Percentiles rank a stretch among this genome's conserved stretches.
Evolutionary conservation across 2,329 filamentous ascomycete genomes (phyloP).

Genomic region (Pyricularia sp.): DNA sequence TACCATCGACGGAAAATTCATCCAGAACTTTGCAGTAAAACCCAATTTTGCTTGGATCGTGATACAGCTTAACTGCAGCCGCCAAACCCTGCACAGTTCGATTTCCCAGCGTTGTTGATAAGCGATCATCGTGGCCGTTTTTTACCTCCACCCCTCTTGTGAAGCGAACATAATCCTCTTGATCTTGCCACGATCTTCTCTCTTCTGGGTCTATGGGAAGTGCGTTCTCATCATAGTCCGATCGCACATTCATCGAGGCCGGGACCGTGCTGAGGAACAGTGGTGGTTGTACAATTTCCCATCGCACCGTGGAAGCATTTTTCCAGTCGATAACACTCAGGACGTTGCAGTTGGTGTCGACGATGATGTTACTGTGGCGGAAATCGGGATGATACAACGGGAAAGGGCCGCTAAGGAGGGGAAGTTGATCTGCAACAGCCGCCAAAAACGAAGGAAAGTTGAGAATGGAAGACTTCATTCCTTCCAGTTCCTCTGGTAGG

Average conservation of each 20-base stretch:
- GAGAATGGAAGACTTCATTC: conserved; percentile 7
- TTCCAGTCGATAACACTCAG: conserved; percentile 23
- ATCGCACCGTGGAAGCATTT: conserved; percentile 15
- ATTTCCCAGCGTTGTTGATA: not conserved
- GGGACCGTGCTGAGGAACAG: conserved; percentile 13
- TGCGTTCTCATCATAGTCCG: not conserved
- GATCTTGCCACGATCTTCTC: not conserved
- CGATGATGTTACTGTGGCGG: conserved; percentile 21
- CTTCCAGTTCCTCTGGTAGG: conserved; percentile 7
- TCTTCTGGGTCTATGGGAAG: not conserved
- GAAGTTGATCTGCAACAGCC: not conserved
- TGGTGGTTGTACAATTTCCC: conserved; percentile 15
- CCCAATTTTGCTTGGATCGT: not conserved
- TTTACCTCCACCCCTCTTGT: not conserved
- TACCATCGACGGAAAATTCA: not conserved
- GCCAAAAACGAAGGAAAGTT: not conserved
- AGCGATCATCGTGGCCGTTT: not conserved
- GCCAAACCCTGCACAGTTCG: not conserved
- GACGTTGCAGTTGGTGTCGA: conserved; percentile 16
- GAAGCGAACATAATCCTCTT: not conserved
- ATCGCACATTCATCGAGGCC: not conserved
- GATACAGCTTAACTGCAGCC: not conserved
- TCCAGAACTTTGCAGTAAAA: not conserved
- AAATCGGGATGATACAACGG: conserved; percentile 21
- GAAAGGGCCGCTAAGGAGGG: conserved; percentile 17